phyloP scores from a whole-genome alignment of 2,329 filamentous ascomycete species.

The Sclerotinia spermophila region DNA sequence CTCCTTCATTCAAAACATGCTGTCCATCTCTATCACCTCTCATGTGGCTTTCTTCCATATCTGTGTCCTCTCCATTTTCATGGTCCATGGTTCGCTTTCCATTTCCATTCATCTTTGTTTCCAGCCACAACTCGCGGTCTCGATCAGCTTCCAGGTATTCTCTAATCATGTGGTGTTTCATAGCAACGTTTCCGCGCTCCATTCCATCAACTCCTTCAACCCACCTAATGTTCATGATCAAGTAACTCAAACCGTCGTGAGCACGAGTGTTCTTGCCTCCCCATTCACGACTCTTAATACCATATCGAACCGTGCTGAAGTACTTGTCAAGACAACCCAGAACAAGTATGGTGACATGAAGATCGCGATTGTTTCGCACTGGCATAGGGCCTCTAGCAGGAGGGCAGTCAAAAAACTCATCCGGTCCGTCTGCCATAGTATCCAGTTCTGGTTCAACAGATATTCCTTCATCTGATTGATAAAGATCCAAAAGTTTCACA shows the following conservation, averaged over 20 bases:
- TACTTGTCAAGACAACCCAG: constrained; percentile 78
- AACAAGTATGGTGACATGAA: constrained; percentile 83
- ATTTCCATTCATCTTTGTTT: constrained; percentile 20
- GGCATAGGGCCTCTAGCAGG: constrained; percentile 59
- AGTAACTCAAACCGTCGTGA: constrained; percentile 68
- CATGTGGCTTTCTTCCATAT: constrained; percentile 25
- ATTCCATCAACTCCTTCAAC: constrained; percentile 66
- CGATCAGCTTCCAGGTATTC: constrained; percentile 19
- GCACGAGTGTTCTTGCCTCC: constrained; percentile 47
- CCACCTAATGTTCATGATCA: constrained; percentile 78
- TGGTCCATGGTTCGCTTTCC: constrained; percentile 11
- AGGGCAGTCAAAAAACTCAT: constrained; percentile 46
- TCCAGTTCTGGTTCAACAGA: constrained; percentile 18
- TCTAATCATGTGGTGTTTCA: constrained; percentile 28
- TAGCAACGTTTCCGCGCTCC: constrained; percentile 43
- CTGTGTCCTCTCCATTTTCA: background rate
- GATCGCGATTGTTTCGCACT: constrained; percentile 66
- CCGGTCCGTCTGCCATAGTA: background rate
- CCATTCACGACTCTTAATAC: constrained; percentile 79
- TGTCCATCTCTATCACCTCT: constrained; percentile 19
- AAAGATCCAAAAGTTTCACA: constrained; percentile 59
- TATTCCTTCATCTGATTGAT: constrained; percentile 38
- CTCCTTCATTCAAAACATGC: constrained; percentile 10
- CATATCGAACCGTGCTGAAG: constrained; percentile 68
- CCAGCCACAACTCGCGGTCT: constrained; percentile 13